Percentiles rank a stretch among this genome's conserved stretches.
Conservation (phyloP, 2,329 filamentous ascomycete species). For the Microascus cirrosus region DNA sequence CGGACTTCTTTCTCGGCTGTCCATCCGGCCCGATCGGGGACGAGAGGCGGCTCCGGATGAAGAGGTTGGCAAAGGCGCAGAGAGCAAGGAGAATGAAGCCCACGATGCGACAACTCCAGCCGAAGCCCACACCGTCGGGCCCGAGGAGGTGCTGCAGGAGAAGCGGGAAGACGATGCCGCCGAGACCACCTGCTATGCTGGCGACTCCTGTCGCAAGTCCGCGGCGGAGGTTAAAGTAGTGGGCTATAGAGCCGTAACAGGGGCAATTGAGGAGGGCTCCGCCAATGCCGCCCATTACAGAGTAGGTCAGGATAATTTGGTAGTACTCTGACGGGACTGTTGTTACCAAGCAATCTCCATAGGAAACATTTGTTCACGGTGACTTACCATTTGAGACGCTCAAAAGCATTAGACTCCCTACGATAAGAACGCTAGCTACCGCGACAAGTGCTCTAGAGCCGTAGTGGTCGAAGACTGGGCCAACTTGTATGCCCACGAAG, state of each 20-base stretch:
- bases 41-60: conserved; percentile 42
- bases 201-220: conserved; percentile 71
- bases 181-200: conserved; percentile 57
- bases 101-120: conserved; percentile 36
- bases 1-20: conserved; percentile 16
- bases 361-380: background rate
- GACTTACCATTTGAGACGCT: conserved; percentile 48
- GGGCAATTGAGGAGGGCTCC: conserved; percentile 71
- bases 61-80: conserved; percentile 32
- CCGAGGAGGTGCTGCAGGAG: conserved; percentile 33
- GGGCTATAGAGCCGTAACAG: conserved; percentile 61
- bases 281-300: conserved; percentile 60
- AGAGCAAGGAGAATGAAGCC: conserved; percentile 37
- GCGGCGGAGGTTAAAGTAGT: conserved; percentile 64
- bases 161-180: conserved; percentile 53
- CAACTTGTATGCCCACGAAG: conserved; percentile 71
- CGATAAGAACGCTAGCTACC: conserved; percentile 49
- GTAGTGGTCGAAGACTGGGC: conserved; percentile 68
- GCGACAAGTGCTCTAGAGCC: conserved; percentile 60
- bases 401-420: conserved; percentile 54
- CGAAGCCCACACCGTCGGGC: conserved; percentile 31
- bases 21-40: conserved; percentile 19
- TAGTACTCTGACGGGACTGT: conserved; percentile 43
- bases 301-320: conserved; percentile 71
- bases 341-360: background rate